Conservation (phyloP, 495 filamentous ascomycete genomes). For the Entonaema liquescens region DNA sequence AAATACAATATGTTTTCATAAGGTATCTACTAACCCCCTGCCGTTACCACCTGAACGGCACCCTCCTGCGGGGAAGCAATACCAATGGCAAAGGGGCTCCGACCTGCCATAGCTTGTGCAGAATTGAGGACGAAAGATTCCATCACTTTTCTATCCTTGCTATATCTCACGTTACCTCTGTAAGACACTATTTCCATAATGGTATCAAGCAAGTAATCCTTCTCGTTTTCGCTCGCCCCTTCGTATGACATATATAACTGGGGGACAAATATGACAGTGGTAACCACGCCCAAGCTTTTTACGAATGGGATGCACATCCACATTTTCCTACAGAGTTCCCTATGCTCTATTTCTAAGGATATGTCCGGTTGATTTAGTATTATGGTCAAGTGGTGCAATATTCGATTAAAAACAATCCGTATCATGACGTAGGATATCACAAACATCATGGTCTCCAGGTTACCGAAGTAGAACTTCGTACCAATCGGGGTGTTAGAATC, state of each 20-base stretch:
- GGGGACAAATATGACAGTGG: background rate
- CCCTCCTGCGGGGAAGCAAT: background rate
- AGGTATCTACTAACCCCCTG: background rate
- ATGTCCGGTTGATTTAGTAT: constrained; percentile 8
- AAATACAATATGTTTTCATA: background rate
- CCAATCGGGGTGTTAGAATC: constrained; percentile 14
- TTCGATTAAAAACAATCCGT: constrained; percentile 16
- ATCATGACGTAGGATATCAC: constrained; percentile 28
- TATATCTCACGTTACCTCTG: constrained; percentile 9
- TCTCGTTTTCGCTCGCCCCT: constrained; percentile 18
- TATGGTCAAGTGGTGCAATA: background rate
- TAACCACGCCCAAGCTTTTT: constrained; percentile 4
- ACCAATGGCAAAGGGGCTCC: background rate
- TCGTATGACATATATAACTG: constrained; percentile 24
- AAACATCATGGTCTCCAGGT: constrained; percentile 14
- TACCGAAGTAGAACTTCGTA: constrained; percentile 20
- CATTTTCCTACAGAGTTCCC: constrained; percentile 4
- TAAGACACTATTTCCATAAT: constrained; percentile 8
- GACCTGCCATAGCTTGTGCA: constrained; percentile 20
- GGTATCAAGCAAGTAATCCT: constrained; percentile 19
- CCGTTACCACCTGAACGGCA: background rate
- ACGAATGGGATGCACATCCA: constrained; percentile 35
- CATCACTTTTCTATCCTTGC: background rate
- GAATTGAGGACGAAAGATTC: constrained; percentile 9
- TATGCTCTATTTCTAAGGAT: constrained; percentile 10